A percentile compares a stretch with the other conserved stretches of the same genome.
Evolutionary conservation across 148 eudicot genomes (phyloP).

Genomic region (Limonium bicolor): DNA sequence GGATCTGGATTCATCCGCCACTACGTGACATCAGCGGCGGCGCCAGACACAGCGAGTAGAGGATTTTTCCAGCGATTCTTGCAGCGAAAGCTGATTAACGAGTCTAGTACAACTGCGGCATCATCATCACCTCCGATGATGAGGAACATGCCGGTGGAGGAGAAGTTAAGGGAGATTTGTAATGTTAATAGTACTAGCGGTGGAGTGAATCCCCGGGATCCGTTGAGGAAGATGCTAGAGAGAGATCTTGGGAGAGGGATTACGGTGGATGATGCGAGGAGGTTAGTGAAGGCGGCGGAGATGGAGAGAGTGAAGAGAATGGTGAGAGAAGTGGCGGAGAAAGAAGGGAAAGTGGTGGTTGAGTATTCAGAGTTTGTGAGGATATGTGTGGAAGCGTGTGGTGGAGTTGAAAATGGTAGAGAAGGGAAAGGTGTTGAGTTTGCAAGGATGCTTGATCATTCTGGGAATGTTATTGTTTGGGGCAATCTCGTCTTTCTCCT

Average conservation of each 20-base stretch:
- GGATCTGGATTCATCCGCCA: slow-evolving; percentile 3
- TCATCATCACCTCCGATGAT: slow-evolving; percentile 13
- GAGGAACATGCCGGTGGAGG: slow-evolving; percentile 27
- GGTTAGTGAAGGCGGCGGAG: slow-evolving; percentile 18
- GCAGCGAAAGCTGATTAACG: slow-evolving; percentile 20
- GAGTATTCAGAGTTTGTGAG: slow-evolving; percentile 23
- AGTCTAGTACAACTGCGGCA: slow-evolving; percentile 1
- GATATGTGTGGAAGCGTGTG: slow-evolving; percentile 23
- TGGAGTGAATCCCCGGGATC: slow-evolving; percentile 15
- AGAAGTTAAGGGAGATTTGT: slow-evolving; percentile 23
- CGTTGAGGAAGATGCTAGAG: slow-evolving; percentile 1
- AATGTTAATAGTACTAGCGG: slow-evolving; percentile 10
- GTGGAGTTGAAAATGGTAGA: too few species aligned
- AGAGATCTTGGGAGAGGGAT: slow-evolving; percentile 6
- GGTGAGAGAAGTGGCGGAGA: slow-evolving; percentile 15
- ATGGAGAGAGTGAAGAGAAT: slow-evolving; percentile 27
- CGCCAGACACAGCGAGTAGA: slow-evolving; percentile 10
- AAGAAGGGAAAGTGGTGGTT: slow-evolving; percentile 15
- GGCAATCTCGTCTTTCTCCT: slow-evolving; percentile 43
- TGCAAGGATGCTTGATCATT: slow-evolving; percentile 38
- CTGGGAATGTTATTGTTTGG: slow-evolving; percentile 45
- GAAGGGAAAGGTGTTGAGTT: slow-evolving; percentile 27
- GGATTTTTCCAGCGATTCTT: slow-evolving; percentile 30
- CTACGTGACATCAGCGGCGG: slow-evolving; percentile 11
- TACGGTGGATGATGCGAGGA: slow-evolving; percentile 28